Evolutionary conservation across 345 rosid genomes (phyloP).

Genomic region (Pugionium dolabratum): DNA sequence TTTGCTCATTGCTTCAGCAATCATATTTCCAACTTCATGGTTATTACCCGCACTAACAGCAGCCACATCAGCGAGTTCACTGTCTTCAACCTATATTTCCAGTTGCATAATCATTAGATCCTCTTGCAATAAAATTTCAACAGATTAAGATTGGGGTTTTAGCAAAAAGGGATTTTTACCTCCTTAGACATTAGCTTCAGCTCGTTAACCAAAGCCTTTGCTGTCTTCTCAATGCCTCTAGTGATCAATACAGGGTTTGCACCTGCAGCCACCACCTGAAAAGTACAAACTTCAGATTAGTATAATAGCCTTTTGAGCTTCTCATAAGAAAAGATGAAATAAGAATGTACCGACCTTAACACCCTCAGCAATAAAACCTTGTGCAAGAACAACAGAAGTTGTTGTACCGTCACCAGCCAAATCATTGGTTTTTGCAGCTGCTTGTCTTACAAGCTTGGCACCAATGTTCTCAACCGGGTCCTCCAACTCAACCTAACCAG

Average conservation of each 20-base stretch:
- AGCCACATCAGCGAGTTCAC: slow-evolving; percentile 97
- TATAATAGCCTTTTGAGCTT: neutral
- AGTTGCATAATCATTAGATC: slow-evolving; percentile 10
- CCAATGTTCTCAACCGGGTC: slow-evolving; percentile 71
- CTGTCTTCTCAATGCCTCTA: slow-evolving; percentile 90
- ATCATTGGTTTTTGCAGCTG: slow-evolving; percentile 97
- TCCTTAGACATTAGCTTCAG: slow-evolving; percentile 83
- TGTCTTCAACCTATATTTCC: slow-evolving; percentile 80
- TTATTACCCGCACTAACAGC: slow-evolving; percentile 41
- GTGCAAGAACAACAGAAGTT: slow-evolving; percentile 97
- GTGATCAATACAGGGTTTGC: slow-evolving; percentile 94
- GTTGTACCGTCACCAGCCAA: slow-evolving; percentile 99
- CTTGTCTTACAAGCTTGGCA: slow-evolving; percentile 95
- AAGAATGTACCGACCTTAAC: slow-evolving; percentile 64
- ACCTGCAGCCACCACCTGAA: slow-evolving; percentile 96
- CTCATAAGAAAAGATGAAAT: neutral
- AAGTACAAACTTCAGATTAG: neutral
- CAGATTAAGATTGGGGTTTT: neutral
- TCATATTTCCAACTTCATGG: slow-evolving; percentile 77
- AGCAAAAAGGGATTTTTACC: slow-evolving; percentile 39
- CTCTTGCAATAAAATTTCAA: neutral
- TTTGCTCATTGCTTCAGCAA: slow-evolving; percentile 95
- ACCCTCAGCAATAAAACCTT: slow-evolving; percentile 92
- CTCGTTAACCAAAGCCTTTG: slow-evolving; percentile 77
- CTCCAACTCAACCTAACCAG: slow-evolving; percentile 54